These are phyloP conservation scores for Candida pini DNA, from an alignment of 805 yeast genomes.

Conservation along the genomic window DNA sequence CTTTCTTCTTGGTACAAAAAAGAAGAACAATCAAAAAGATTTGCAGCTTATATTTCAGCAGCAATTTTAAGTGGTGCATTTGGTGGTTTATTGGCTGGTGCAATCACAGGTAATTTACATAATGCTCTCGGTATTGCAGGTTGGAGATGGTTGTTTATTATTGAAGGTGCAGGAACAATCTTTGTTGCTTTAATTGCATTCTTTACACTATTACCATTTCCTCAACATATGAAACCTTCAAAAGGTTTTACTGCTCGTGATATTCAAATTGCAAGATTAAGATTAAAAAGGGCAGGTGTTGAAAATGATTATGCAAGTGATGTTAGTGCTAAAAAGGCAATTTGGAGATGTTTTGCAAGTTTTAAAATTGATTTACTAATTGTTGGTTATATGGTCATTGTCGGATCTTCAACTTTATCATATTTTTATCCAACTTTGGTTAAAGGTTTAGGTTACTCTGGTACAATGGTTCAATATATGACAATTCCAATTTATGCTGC, in stretches of 20 bases:
- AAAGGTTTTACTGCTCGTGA: slow-evolving; percentile 8
- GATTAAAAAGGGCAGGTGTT: slow-evolving; percentile 4
- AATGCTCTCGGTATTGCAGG: slow-evolving; percentile 44
- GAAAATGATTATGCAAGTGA: slow-evolving; percentile 6
- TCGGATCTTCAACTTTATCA: slow-evolving; percentile 28
- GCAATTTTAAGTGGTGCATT: slow-evolving; percentile 36
- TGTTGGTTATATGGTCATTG: slow-evolving; percentile 54
- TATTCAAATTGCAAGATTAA: slow-evolving; percentile 5
- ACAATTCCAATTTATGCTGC: slow-evolving; percentile 55
- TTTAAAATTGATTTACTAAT: slow-evolving; percentile 12
- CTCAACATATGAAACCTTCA: slow-evolving; percentile 9
- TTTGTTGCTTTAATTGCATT: slow-evolving; percentile 21
- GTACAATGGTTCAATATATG: slow-evolving; percentile 46
- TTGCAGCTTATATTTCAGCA: slow-evolving; percentile 30
- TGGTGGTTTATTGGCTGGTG: slow-evolving; percentile 31
- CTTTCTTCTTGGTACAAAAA: slow-evolving; percentile 35
- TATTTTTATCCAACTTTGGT: slow-evolving; percentile 61
- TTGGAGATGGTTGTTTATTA: slow-evolving; percentile 49
- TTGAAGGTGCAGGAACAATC: slow-evolving; percentile 42
- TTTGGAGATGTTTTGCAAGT: slow-evolving; percentile 6
- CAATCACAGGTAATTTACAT: slow-evolving; percentile 35
- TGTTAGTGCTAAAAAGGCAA: slow-evolving; percentile 9
- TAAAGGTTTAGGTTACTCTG: slow-evolving; percentile 44
- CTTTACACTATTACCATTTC: slow-evolving; percentile 17
- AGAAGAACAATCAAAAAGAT: slow-evolving; percentile 25